Base-by-base conservation (phyloP, 441 rosid genomes). In the Populus hybrid region DNA sequence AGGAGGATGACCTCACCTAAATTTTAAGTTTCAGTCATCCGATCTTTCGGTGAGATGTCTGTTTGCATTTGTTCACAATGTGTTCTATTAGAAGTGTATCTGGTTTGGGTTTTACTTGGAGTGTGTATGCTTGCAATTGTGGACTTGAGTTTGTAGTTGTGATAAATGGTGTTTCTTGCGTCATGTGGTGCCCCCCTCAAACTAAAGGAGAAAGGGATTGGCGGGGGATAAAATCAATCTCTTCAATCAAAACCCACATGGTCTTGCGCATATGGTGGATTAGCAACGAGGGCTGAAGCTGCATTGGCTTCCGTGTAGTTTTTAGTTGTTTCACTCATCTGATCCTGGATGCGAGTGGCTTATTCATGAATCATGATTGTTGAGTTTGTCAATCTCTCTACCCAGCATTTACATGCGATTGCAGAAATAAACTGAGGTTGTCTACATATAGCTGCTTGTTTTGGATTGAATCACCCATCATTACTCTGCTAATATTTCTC, bases 1-100 rank as follows among this genome's bases (percentile, higher is more conserved):
- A 94, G 79, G 99, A 94, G 82, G 98, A 94, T 75, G 98, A 97
- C 80, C 98, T 94, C 75, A 97, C 99, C 81, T 91, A 84, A 85
- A 71, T 79, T 76, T 19, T 23, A 53, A 10, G 40, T 67, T 70
- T 66, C 66, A 72, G 26, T 46, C 19, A n/a, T 24, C 7, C 63
- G n/a, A 36, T 77, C 30, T 66, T 63, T 77, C 36, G 28, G 67
- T 74, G 50, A 40, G 50, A 40, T 40, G 50, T 40, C 12, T 12
- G 38, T 67, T 28, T 70, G 53, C 34, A 7, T 24, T 19, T 80
- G 75, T 42, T 84, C 75, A 40, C 75, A 67, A 26, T 24, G 76
- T 82, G 75, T 78, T 81, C 76, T 65, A 21, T 61, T 40, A 26
- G 5, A 32, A 66, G 63, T 21, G 32, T 34, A 74, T 21, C 18